A percentile compares a stretch with the other conserved stretches of the same genome.
phyloP scores from a whole-genome alignment of 768 basidiomycete species.

The Leccinum boreale region DNA sequence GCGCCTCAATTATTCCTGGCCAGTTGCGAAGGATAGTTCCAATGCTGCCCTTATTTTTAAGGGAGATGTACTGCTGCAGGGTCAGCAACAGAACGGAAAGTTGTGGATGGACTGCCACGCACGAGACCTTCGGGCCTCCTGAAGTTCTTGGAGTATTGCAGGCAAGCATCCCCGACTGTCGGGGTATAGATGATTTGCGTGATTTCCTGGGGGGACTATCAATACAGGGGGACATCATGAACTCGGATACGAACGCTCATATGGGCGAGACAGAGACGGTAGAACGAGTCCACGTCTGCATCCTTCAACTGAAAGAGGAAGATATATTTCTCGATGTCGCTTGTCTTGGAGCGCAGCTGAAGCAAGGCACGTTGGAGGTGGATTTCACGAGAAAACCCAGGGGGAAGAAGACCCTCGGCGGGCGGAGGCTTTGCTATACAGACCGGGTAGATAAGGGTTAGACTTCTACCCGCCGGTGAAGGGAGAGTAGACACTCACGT shows the following conservation, averaged over 20 bases:
- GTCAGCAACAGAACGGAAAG: slow-evolving; percentile 5
- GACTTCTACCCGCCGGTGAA: background rate
- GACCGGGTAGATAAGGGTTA: slow-evolving; percentile 1
- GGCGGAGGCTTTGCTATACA: slow-evolving; percentile 40
- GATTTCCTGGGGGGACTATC: slow-evolving; percentile 39
- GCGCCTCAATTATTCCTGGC: slow-evolving; percentile 69
- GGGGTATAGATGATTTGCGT: slow-evolving; percentile 89
- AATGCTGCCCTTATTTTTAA: slow-evolving; percentile 82
- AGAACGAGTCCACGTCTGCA: slow-evolving; percentile 73
- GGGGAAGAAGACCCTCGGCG: slow-evolving; percentile 58
- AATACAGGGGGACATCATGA: background rate
- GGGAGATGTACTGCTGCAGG: slow-evolving; percentile 60
- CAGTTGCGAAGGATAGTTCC: slow-evolving; percentile 66
- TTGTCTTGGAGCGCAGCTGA: slow-evolving; percentile 76
- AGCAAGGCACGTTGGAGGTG: slow-evolving; percentile 58
- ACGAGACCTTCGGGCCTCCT: slow-evolving; percentile 73
- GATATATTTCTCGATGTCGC: slow-evolving; percentile 79
- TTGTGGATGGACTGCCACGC: slow-evolving; percentile 15
- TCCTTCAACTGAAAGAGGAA: slow-evolving; percentile 75
- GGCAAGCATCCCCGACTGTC: slow-evolving; percentile 87
- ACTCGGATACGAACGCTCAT: slow-evolving; percentile 37
- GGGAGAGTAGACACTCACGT: slow-evolving; percentile 34
- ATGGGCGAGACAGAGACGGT: slow-evolving; percentile 66
- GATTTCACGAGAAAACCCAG: slow-evolving; percentile 47
- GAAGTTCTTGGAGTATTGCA: slow-evolving; percentile 79